These are phyloP conservation scores for Areca catechu DNA, from an alignment of 176 grass and related monocot species.

Conservation along the genomic window DNA sequence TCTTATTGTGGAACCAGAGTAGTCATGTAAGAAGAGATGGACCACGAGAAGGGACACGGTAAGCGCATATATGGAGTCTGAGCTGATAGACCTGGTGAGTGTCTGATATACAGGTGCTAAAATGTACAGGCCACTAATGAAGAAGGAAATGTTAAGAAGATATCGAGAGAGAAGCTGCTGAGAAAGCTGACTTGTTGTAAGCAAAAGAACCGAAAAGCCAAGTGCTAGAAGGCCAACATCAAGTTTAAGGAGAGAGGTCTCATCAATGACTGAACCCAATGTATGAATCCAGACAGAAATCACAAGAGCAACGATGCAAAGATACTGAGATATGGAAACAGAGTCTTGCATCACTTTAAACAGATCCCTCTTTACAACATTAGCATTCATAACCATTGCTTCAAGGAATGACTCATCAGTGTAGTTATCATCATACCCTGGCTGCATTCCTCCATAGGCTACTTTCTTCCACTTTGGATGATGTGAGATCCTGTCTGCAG, in stretches of 20 bases:
- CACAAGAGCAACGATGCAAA: constrained; percentile 79
- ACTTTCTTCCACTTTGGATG: constrained; percentile 73
- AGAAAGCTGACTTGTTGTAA: constrained; percentile 53
- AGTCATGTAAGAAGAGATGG: constrained; percentile 91
- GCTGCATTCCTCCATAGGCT: constrained; percentile 80
- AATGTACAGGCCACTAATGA: constrained; percentile 79
- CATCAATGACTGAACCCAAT: constrained; percentile 58
- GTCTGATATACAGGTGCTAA: constrained; percentile 82
- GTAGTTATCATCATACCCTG: constrained; percentile 67
- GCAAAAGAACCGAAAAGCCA: constrained; percentile 62
- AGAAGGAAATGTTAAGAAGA: constrained; percentile 84
- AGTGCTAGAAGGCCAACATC: constrained; percentile 55
- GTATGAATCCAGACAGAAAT: constrained; percentile 70
- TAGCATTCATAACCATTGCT: constrained; percentile 98
- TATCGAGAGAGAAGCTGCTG: constrained; percentile 46
- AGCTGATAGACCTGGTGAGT: constrained; percentile 89
- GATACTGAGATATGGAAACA: constrained; percentile 77
- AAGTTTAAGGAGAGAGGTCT: constrained; percentile 64
- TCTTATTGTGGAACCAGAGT: constrained; percentile 86
- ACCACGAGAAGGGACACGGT: constrained; percentile 72
- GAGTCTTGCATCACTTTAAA: constrained; percentile 64
- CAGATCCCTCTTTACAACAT: constrained; percentile 83
- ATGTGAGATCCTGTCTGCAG: constrained; percentile 18
- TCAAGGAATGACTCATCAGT: constrained; percentile 72
- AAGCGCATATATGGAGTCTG: constrained; percentile 81